These are phyloP conservation scores for Colletotrichum sp. DNA, from an alignment of 2,329 filamentous ascomycete species.

Conservation along the genomic window DNA sequence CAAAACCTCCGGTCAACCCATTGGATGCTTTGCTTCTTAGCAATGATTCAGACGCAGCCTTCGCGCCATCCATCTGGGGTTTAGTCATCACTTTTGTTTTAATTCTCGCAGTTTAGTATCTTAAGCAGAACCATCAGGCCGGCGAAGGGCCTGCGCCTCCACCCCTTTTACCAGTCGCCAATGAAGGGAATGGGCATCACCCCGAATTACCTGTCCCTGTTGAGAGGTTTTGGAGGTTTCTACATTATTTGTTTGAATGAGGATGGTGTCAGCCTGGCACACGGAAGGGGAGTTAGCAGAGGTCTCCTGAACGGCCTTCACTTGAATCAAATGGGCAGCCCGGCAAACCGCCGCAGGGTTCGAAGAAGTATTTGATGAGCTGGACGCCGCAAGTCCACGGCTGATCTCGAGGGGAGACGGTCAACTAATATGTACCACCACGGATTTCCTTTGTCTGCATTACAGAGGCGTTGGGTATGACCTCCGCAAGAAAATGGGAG, in stretches of 20 bases:
- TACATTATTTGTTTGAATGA: neutral
- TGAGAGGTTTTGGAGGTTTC: neutral
- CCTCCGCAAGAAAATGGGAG: neutral
- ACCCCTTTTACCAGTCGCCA: neutral
- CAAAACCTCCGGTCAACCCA: slow-evolving; percentile 4
- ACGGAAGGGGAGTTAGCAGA: neutral
- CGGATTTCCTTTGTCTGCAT: neutral
- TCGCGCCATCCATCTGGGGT: neutral
- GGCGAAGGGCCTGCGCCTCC: too few relatives aligned
- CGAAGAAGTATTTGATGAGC: neutral
- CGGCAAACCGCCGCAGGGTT: neutral
- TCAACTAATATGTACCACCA: slow-evolving; percentile 16
- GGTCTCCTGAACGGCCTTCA: neutral
- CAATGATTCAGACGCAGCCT: neutral
- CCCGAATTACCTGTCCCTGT: neutral
- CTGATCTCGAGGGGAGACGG: neutral
- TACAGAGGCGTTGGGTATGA: neutral
- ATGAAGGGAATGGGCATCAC: neutral
- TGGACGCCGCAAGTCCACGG: neutral
- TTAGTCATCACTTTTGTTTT: neutral
- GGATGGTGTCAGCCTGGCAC: neutral
- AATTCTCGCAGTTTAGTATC: neutral
- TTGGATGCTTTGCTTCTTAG: slow-evolving; percentile 12
- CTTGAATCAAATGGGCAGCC: neutral
- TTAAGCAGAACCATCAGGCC: rapidly evolving